Conservation (phyloP, 768 basidiomycete species). For the Gelatoporia subvermispora region DNA sequence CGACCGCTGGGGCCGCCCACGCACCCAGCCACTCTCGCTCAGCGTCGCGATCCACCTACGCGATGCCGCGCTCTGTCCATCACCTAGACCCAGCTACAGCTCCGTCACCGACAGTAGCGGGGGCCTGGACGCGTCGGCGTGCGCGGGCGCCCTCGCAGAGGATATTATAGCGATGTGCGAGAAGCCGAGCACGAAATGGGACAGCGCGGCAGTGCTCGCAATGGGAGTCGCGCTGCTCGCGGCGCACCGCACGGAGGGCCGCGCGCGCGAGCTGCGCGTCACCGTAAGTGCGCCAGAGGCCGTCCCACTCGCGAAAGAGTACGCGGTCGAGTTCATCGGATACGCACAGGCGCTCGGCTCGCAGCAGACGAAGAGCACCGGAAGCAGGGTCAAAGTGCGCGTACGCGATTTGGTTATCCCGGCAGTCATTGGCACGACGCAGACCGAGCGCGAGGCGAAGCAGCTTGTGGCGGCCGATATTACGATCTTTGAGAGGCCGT, state of each 20-base stretch:
- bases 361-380: neutral
- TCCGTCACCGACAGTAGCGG: conserved; percentile 41
- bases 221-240: conserved; percentile 32
- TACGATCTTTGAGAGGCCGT: conserved; percentile 31
- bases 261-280: conserved; percentile 30
- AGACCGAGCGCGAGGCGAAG: conserved; percentile 59
- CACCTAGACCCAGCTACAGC: conserved; percentile 40
- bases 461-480: conserved; percentile 60
- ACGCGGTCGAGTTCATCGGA: conserved; percentile 35
- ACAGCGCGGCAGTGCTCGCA: conserved; percentile 28
- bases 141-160: conserved; percentile 63
- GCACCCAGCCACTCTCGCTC: conserved; percentile 48
- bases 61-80: too few relatives aligned
- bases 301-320: conserved; percentile 44
- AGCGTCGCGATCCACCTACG: conserved; percentile 40
- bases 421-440: conserved; percentile 67
- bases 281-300: conserved; percentile 35
- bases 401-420: conserved; percentile 45
- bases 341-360: neutral
- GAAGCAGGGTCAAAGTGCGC: conserved; percentile 24
- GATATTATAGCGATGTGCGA: conserved; percentile 29
- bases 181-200: conserved; percentile 20
- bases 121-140: conserved; percentile 50
- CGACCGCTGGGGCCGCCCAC: conserved; percentile 47
- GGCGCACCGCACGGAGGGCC: conserved; percentile 21